Evolutionary conservation across 2,329 filamentous ascomycete species (phyloP).

Genomic region (Ceratocystiopsis brevicomis): DNA sequence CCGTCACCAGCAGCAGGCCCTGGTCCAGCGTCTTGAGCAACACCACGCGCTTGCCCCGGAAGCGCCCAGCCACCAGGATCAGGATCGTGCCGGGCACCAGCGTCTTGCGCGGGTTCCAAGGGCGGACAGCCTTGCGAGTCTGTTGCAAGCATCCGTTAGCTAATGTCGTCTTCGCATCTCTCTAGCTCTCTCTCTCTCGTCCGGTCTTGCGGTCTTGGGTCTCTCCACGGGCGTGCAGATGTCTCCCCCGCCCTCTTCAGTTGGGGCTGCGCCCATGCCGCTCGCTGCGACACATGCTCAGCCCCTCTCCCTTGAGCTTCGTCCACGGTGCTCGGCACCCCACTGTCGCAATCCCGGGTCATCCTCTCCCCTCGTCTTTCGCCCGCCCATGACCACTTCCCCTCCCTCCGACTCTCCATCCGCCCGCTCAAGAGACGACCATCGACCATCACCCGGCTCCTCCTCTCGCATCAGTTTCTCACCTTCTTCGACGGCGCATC

Average conservation of each 20-base stretch:
- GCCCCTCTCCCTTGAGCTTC: too few species aligned
- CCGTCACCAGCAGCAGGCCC: slow-evolving; percentile 96
- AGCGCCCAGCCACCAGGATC: slow-evolving; percentile 97
- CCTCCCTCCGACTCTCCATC: background rate
- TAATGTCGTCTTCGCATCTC: too few species aligned
- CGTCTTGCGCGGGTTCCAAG: slow-evolving; percentile 70
- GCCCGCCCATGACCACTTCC: too few species aligned
- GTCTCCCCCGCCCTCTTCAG: too few species aligned
- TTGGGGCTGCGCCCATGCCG: too few species aligned
- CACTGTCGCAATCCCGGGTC: too few species aligned
- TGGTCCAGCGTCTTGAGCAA: slow-evolving; percentile 95
- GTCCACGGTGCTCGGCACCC: too few species aligned
- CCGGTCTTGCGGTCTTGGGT: background rate
- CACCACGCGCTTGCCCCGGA: slow-evolving; percentile 99
- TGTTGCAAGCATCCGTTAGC: slow-evolving; percentile 26
- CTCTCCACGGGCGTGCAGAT: too few species aligned
- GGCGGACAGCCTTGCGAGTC: slow-evolving; percentile 86
- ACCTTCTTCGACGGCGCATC: slow-evolving; percentile 84
- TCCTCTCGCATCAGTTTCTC: slow-evolving; percentile 27
- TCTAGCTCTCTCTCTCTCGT: background rate
- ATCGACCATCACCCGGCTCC: background rate
- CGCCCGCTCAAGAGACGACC: too few species aligned
- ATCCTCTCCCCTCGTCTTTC: too few species aligned
- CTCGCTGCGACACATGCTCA: too few species aligned
- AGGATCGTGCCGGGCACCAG: slow-evolving; percentile 91